Evolutionary conservation across 2,329 filamentous ascomycete genomes (phyloP), one percentile per base, ranked within the genome.

Genomic region (Scytalidium sp.): DNA sequence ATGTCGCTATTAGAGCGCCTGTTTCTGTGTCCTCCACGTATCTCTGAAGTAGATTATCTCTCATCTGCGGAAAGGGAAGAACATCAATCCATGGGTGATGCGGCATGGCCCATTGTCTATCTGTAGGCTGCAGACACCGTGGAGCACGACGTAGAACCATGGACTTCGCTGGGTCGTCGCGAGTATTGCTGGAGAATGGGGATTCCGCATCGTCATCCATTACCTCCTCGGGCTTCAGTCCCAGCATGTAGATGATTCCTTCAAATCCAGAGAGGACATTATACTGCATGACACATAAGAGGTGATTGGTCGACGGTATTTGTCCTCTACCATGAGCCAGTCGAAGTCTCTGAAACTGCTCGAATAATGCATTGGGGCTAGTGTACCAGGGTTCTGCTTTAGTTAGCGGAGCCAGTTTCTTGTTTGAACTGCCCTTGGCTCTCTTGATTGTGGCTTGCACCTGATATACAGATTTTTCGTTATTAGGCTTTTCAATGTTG

Each of bases 61-160:
- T 55, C 50, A 70, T 58, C 15, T 48, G 52, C 6, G 69, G 61
- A 9, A 68, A 57, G 1, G 68, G 69, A 21, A 71, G 56, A 1
- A 70, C 53, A 55, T 70, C 68, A 6, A 70, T 48, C 64, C 68
- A 71, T 2, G 66, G 66, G 39, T 68, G 65, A 40, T 71, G 69
- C 1, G 52, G 46, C 1, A 60, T 52, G 1, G 54, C 43, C 22
- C 56, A 50, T 49, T 70, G 67, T n/a, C 66, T 51, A 2, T 50
- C 49, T 5, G 66, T 69, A 1, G 67, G 66, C 4, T 49, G 55
- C 3, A 68, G 56, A 4, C 41, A 43, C 8, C 5, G 46, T 8
- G 2, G 58, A 56, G 13, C 52, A 51, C 1, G 53, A 21, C 48
- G 43, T 27, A 21, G 25, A 6, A 15, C 4, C 23, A 40, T 21